These are phyloP conservation scores for Huntiella abstrusa DNA, from an alignment of 2,329 filamentous ascomycete species.

Conservation along the genomic window DNA sequence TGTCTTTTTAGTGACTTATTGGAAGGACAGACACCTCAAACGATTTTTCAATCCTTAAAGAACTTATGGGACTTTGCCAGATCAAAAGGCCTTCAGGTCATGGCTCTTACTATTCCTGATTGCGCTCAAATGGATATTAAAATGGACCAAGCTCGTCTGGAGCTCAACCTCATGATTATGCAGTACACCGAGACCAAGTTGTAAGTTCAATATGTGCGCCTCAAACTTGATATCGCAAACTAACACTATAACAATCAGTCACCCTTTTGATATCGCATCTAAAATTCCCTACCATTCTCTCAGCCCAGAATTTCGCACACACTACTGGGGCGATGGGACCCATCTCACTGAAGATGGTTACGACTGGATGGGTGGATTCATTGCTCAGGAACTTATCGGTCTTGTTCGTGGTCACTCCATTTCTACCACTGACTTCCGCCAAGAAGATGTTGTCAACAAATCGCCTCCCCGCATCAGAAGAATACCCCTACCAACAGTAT, in stretches of 20 bases:
- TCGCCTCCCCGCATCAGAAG: background rate
- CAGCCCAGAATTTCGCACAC: constrained; percentile 23
- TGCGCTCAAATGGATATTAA: constrained; percentile 19
- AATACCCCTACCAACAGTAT: too few relatives aligned
- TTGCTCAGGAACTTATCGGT: constrained; percentile 33
- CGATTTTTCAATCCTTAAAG: constrained; percentile 31
- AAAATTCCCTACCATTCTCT: constrained; percentile 36
- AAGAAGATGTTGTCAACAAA: background rate
- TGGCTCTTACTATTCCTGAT: constrained; percentile 46
- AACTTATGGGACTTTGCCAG: constrained; percentile 32
- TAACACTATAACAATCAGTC: constrained; percentile 19
- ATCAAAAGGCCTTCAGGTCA: constrained; percentile 30
- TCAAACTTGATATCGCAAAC: background rate
- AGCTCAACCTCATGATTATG: constrained; percentile 31
- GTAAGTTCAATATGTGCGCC: constrained; percentile 19
- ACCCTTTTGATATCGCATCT: constrained; percentile 35
- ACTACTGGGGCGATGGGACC: constrained; percentile 42
- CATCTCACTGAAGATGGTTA: constrained; percentile 42
- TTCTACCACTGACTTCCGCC: constrained; percentile 2
- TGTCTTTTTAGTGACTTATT: constrained; percentile 28
- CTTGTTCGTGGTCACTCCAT: constrained; percentile 18
- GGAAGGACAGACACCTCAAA: constrained; percentile 19
- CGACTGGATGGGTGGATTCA: constrained; percentile 38
- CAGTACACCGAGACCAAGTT: constrained; percentile 28
- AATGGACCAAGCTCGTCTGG: constrained; percentile 13